Base-by-base conservation (phyloP, 2,329 filamentous ascomycete genomes). In the Drechslerella coelobrocha region DNA sequence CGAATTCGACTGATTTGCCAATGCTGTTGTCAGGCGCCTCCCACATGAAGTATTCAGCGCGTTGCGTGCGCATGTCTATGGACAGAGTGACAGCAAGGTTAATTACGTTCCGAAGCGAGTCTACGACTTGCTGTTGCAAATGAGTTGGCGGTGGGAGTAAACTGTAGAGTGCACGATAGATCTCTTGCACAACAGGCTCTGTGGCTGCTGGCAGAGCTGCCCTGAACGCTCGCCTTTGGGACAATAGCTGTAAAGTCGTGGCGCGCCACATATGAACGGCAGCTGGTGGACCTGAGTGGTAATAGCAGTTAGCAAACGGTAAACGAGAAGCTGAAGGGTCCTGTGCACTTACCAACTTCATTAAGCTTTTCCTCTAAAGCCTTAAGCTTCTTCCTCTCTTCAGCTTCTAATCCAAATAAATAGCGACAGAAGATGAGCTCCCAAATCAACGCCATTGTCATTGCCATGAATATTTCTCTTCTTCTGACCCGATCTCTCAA, bases 381-480 rank as follows among this genome's bases (percentile, higher is more conserved):
- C 82, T 99, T 97, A 78, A 99, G 88, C 80, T 97, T 97, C 79
- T 97, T 92, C 76, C 94, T 87, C 80, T 99, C 94, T 80, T 97
- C 94, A 76, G 92, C 86, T 78, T 99, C 94, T 91, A 99, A 96
- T 76, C 94, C 94, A 78, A 99, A 99, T 24, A 99, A 87, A 79
- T 99, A 99, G 73, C 94, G 88, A 7, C 93, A 97, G 78, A 99
- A 99, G 78, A 99, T 88, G 77, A 95, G 97, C 79, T 99, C 94
- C 92, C 92, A 99, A 55, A 99, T 88, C 92, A 99, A 97, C 72
- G 90, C 94, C 92, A 97, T 97, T 61, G 93, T 91, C 79, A 99
- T 92, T 37, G 92, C 94, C 91, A 97, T 97, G 83, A 99, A 97
- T 66, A 97, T 88, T 78, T 97, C 93, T 69, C 93, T 88, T 72